phyloP scores from a whole-genome alignment of 2,329 filamentous ascomycete genomes.

The Emericellopsis cladophorae region DNA sequence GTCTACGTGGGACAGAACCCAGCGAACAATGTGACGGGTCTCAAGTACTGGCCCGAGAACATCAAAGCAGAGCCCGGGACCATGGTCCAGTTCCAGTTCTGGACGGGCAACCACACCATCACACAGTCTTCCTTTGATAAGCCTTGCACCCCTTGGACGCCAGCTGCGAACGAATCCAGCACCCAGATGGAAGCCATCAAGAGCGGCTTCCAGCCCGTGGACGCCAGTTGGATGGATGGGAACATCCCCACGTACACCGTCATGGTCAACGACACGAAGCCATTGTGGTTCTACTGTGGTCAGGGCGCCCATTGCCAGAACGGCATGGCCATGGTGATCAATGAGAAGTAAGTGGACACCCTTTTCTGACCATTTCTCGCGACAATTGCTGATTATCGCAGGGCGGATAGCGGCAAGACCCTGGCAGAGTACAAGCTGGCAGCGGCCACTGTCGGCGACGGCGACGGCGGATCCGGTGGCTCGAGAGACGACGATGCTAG shows the following conservation, averaged over 20 bases:
- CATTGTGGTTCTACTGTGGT: slow-evolving; percentile 71
- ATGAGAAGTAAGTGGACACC: slow-evolving; percentile 49
- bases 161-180: slow-evolving; percentile 29
- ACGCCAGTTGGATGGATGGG: slow-evolving; percentile 32
- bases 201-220: slow-evolving; percentile 55
- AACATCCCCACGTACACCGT: slow-evolving; percentile 58
- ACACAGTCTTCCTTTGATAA: slow-evolving; percentile 64
- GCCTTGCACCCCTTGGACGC: slow-evolving; percentile 51
- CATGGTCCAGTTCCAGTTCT: slow-evolving; percentile 57
- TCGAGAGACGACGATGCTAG: background rate
- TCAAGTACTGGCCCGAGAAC: slow-evolving; percentile 54
- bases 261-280: slow-evolving; percentile 53
- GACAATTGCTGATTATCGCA: background rate
- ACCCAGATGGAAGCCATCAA: slow-evolving; percentile 40
- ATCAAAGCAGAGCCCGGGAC: slow-evolving; percentile 50
- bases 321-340: slow-evolving; percentile 68
- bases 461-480: slow-evolving; percentile 1
- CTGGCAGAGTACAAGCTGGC: slow-evolving; percentile 33
- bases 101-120: slow-evolving; percentile 62
- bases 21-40: slow-evolving; percentile 32
- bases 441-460: slow-evolving; percentile 12
- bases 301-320: slow-evolving; percentile 62
- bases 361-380: background rate
- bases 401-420: slow-evolving; percentile 8
- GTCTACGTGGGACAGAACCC: slow-evolving; percentile 47